A percentile compares a stretch with the other conserved stretches of the same genome.
phyloP scores from a whole-genome alignment of 129 eudicot genomes.

The Tagetes patula region DNA sequence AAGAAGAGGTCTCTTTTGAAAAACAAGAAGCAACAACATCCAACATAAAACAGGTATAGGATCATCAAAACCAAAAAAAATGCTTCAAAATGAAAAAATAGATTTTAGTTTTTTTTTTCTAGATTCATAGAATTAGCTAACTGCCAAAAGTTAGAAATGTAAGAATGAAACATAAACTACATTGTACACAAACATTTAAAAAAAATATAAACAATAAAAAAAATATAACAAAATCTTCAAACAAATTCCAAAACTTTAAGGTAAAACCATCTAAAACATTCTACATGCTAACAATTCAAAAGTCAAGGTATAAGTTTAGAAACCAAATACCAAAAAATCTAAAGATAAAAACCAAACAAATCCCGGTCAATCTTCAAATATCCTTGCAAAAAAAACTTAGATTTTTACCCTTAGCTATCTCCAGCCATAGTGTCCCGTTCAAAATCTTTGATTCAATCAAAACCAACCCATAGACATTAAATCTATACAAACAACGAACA shows the following conservation, averaged over 20 bases:
- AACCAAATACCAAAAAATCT: not conserved
- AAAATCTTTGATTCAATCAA: conserved; percentile 25
- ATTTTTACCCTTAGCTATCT: conserved; percentile 12
- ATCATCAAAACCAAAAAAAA: no score
- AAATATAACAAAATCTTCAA: not conserved
- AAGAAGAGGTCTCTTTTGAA: no score
- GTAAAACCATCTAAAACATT: not conserved
- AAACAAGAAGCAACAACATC: no score
- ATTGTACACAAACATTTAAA: no score
- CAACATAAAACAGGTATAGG: no score
- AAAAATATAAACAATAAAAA: no score
- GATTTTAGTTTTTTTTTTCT: no score
- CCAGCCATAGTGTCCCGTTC: conserved; percentile 11
- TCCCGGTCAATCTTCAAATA: conserved; percentile 22
- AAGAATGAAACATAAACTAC: no score
- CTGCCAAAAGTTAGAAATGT: no score
- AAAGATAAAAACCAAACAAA: conserved; percentile 8
- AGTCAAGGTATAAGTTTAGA: not conserved
- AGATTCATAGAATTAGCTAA: no score
- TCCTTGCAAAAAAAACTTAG: not conserved
- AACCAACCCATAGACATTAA: conserved; percentile 15
- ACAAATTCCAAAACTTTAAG: conserved; percentile 9
- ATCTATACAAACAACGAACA: conserved; percentile 30
- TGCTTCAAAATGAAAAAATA: no score
- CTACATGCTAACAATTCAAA: conserved; percentile 5